Conservation (phyloP, 2,329 filamentous ascomycete genomes). For the Phyllosticta citrichinensis region DNA sequence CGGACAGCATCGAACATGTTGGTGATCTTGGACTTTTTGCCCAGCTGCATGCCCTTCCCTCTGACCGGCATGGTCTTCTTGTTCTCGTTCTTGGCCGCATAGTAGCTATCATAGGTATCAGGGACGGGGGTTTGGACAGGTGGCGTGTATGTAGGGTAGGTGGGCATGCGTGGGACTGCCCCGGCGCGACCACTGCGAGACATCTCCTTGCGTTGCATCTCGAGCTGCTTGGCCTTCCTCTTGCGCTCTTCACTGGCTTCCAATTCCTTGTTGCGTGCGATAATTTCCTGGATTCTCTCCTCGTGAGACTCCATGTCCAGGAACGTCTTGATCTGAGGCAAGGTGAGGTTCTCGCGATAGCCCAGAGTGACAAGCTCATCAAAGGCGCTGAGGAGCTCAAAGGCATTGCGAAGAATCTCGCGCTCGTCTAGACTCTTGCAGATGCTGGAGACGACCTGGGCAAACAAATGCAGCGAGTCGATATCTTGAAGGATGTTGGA, state of each 20-base stretch:
- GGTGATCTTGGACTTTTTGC: conserved; percentile 96
- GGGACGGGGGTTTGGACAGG: conserved; percentile 62
- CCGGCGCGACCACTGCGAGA: conserved; percentile 58
- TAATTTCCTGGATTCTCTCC: conserved; percentile 97
- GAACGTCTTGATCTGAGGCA: conserved; percentile 98
- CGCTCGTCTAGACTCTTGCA: conserved; percentile 94
- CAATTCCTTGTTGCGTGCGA: conserved; percentile 95
- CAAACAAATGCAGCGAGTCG: conserved; percentile 94
- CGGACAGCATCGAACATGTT: conserved; percentile 96
- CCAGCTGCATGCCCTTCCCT: conserved; percentile 97
- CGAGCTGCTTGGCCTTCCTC: conserved; percentile 94
- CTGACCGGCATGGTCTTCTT: conserved; percentile 60
- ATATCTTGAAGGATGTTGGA: conserved; percentile 99
- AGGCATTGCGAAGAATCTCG: conserved; percentile 90
- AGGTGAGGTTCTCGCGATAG: conserved; percentile 90
- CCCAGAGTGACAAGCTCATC: conserved; percentile 94
- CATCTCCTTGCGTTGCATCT: conserved; percentile 96
- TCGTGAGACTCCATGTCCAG: conserved; percentile 99
- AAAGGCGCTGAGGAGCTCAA: conserved; percentile 91
- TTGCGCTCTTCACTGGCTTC: conserved; percentile 98
- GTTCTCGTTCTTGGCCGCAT: conserved; percentile 95
- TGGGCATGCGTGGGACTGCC: conserved; percentile 59
- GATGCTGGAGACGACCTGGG: conserved; percentile 91
- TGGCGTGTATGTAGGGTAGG: conserved; percentile 82
- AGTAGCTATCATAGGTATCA: conserved; percentile 86